Conservation (phyloP, 176 grass and related monocot genomes). For the Oryza rufipogon region DNA sequence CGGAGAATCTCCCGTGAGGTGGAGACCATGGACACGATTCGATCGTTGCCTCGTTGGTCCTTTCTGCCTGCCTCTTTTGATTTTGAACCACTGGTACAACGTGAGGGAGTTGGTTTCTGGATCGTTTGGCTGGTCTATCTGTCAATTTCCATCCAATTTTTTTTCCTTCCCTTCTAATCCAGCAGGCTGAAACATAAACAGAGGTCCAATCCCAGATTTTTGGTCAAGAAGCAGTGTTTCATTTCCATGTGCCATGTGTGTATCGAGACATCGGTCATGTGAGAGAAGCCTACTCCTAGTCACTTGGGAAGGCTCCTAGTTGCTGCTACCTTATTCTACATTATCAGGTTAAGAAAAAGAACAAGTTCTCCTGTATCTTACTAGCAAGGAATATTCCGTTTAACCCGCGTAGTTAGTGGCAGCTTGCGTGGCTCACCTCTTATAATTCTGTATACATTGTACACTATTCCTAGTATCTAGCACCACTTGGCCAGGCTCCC, state of each 20-base stretch:
- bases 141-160: background rate
- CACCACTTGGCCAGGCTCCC: background rate
- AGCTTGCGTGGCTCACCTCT: background rate
- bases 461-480: background rate
- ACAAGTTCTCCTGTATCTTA: constrained; percentile 10
- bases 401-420: background rate
- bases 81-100: constrained; percentile 20
- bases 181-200: background rate
- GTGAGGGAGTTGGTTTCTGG: background rate
- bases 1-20: constrained; percentile 41
- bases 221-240: background rate
- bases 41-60: background rate
- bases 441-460: background rate
- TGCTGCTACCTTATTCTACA: constrained; percentile 31
- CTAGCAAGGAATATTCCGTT: background rate
- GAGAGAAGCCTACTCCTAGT: background rate
- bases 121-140: background rate
- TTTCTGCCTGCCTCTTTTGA: constrained; percentile 14
- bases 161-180: background rate
- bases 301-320: constrained; percentile 13
- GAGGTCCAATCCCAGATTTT: background rate
- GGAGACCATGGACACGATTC: background rate
- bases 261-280: background rate
- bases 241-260: background rate
- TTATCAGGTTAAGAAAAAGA: constrained; percentile 11